phyloP scores from a whole-genome alignment of 2,329 filamentous ascomycete genomes.

The Phoma sp. region DNA sequence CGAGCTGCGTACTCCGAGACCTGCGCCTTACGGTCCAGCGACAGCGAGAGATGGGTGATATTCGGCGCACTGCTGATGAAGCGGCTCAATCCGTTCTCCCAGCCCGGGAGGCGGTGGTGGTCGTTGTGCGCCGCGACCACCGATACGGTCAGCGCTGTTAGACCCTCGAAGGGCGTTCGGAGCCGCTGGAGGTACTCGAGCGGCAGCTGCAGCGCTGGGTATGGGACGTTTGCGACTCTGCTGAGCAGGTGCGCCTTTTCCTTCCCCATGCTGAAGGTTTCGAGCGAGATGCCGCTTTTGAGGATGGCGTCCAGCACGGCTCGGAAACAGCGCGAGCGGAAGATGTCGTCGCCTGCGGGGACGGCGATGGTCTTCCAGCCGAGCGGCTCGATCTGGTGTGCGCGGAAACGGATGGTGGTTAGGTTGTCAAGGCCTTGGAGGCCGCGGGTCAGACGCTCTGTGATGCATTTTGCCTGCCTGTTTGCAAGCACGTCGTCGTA shows the following conservation, averaged over 20 bases:
- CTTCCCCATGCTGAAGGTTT: conserved; percentile 31
- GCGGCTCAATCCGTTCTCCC: conserved; percentile 27
- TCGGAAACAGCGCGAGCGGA: conserved; percentile 30
- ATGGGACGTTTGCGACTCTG: conserved; percentile 22
- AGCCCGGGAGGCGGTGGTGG: conserved; percentile 23
- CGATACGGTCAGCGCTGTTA: conserved; percentile 28
- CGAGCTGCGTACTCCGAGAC: conserved; percentile 22
- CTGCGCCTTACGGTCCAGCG: conserved; percentile 21
- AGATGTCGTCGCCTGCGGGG: conserved; percentile 21
- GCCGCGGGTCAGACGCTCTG: conserved; percentile 26
- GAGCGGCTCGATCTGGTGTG: conserved; percentile 16
- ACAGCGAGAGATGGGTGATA: conserved; percentile 27
- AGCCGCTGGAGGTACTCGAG: conserved; percentile 19
- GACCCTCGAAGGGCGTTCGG: conserved; percentile 15
- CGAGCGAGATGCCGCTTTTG: conserved; percentile 24
- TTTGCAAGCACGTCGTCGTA: conserved; percentile 27
- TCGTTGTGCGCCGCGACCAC: conserved; percentile 21
- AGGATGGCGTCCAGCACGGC: conserved; percentile 30
- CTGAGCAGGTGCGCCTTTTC: conserved; percentile 12
- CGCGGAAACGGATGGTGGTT: conserved; percentile 26
- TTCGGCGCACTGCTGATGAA: conserved; percentile 28
- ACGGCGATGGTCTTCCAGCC: conserved; percentile 14
- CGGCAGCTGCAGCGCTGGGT: conserved; percentile 23
- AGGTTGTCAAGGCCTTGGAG: conserved; percentile 26
- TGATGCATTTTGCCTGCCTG: conserved; percentile 20